Percentiles rank a stretch among this genome's conserved stretches.
phyloP scores from a whole-genome alignment of 2,329 filamentous ascomycete genomes.

The Cladosporium sp. region DNA sequence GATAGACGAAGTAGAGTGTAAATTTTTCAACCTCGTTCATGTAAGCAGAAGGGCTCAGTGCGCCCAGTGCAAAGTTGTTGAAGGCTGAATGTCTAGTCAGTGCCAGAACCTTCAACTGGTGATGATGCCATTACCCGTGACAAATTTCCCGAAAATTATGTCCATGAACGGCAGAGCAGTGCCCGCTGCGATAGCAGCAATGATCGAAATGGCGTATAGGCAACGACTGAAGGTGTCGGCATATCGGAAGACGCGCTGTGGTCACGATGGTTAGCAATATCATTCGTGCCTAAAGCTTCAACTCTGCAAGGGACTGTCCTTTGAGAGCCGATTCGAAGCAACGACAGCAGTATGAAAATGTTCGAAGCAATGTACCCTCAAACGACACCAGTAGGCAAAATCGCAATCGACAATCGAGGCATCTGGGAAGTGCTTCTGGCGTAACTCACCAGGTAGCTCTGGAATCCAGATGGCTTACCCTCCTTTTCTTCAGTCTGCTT shows the following conservation, averaged over 20 bases:
- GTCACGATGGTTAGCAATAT: background rate
- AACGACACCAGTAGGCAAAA: too few species aligned
- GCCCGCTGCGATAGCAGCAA: constrained; percentile 41
- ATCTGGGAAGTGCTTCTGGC: background rate
- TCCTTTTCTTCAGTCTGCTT: background rate
- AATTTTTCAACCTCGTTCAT: constrained; percentile 14
- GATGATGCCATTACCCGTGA: constrained; percentile 27
- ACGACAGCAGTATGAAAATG: too few species aligned
- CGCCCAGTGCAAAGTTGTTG: constrained; percentile 5
- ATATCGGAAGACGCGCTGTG: constrained; percentile 30
- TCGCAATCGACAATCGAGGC: too few species aligned
- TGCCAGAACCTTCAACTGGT: constrained; percentile 4
- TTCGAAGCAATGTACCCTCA: too few species aligned
- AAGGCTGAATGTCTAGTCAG: background rate
- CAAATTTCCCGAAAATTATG: constrained; percentile 50
- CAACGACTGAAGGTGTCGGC: constrained; percentile 24
- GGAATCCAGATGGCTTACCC: constrained; percentile 1
- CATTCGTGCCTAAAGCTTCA: background rate
- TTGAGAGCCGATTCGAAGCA: too few species aligned
- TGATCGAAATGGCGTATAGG: constrained; percentile 27
- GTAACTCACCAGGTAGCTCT: constrained; percentile 4
- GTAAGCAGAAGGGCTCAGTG: background rate
- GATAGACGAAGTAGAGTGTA: constrained; percentile 64
- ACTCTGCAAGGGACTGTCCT: too few species aligned
- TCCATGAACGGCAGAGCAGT: constrained; percentile 47